Base-by-base conservation (phyloP, 306 rosid species). In the Lotus japonicus region DNA sequence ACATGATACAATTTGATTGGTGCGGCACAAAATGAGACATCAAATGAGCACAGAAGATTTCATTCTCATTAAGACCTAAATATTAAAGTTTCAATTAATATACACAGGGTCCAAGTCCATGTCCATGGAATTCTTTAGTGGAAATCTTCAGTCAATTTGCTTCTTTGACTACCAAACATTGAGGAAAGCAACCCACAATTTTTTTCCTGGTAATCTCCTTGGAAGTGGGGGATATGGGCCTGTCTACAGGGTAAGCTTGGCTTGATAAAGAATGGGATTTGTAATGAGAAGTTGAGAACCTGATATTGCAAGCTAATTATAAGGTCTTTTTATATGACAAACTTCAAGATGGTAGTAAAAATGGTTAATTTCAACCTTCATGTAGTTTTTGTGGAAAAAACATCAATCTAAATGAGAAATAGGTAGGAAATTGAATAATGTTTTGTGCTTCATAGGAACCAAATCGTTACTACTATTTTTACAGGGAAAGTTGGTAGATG, bases 161-260 rank as follows among this genome's bases (percentile, higher is more conserved):
- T 72, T 75, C 64, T 88, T 91, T 39, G 91, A 86, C 35, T 87
- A 71, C 72, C 67, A 64, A 31, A 73, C 85, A 64, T 66, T 91
- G 74, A 88, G 80, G 70, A 91, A 73, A 76, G 97, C 94, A 76
- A 88, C 96, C 71, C 75, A 67, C 72, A 85, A 84, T 53, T 91
- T 91, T 50, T 68, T 69, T 68, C 65, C 66, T 1, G 45, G 5
- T 48, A 76, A 86, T 74, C 83, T 86, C 72, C 92, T 91, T 59
- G 97, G 97, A 72, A 87, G 79, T 66, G 97, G 97, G 74, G 96
- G 96, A 66, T 91, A 86, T 64, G 97, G 97, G 28, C 94, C 96
- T 58, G 96, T 91, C 64, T 88, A 84, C 75, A 77, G 55, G 97
- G 97, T 91, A 18, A 59, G 19, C 59, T n/a, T 35, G 50, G 9